These are phyloP conservation scores for Erodium trifolium DNA, from an alignment of 441 rosid species.

Conservation along the genomic window DNA sequence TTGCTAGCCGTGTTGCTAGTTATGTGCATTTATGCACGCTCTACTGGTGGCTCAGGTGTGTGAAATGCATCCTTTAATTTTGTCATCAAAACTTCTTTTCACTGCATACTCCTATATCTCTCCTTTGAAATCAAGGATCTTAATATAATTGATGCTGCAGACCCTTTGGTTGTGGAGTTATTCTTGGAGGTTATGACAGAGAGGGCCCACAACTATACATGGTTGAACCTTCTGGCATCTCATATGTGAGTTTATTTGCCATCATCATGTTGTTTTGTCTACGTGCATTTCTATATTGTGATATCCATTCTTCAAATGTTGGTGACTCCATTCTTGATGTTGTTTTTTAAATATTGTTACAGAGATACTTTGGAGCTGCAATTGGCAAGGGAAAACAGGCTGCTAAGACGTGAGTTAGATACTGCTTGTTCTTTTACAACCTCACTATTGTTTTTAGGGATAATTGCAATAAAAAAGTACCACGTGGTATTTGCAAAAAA, in stretches of 20 bases:
- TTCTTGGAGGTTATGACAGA: conserved; percentile 95
- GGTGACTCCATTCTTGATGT: background rate
- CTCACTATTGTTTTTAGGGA: background rate
- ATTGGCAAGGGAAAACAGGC: conserved; percentile 97
- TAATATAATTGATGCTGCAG: conserved; percentile 29
- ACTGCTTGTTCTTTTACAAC: background rate
- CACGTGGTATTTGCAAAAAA: no score
- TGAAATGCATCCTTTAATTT: conserved; percentile 5
- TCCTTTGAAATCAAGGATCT: background rate
- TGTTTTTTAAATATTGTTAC: conserved; percentile 12
- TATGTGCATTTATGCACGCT: conserved; percentile 93
- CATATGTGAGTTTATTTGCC: conserved; percentile 53
- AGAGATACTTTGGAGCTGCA: conserved; percentile 95
- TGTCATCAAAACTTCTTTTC: conserved; percentile 4
- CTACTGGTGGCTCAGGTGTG: conserved; percentile 97
- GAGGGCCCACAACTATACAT: conserved; percentile 92
- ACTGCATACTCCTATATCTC: background rate
- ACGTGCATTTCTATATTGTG: background rate
- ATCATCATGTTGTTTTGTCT: background rate
- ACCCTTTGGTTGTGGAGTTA: conserved; percentile 93
- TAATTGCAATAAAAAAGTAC: no score
- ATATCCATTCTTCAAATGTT: background rate
- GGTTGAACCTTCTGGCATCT: conserved; percentile 96
- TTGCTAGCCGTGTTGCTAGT: conserved; percentile 87
- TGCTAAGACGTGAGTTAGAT: conserved; percentile 81